Percentiles rank a stretch among this genome's conserved stretches.
Evolutionary conservation across 83 land plant species (phyloP).

Genomic region (Larix sibirica): DNA sequence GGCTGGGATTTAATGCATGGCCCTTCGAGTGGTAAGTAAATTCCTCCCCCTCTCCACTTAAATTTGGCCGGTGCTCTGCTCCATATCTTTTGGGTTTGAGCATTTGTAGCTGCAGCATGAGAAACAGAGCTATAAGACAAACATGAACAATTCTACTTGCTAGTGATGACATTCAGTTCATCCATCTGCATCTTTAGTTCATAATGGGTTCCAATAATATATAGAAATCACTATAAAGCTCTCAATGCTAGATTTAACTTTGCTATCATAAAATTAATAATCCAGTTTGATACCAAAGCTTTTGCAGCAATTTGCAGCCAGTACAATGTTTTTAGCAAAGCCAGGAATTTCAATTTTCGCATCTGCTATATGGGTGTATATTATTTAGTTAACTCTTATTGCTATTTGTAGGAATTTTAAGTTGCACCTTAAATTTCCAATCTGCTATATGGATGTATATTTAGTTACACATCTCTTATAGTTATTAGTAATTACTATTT

Average conservation of each 20-base stretch:
- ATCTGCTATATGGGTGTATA: no score
- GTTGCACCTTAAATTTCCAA: no score
- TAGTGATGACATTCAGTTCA: neutral
- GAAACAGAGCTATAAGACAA: neutral
- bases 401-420: no score
- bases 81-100: slow-evolving; percentile 87
- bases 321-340: no score
- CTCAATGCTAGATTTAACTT: neutral
- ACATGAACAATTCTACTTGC: neutral
- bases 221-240: neutral
- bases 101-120: slow-evolving; percentile 66
- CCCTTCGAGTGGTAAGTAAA: slow-evolving; percentile 93
- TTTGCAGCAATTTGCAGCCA: no score
- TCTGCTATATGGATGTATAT: no score
- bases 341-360: no score
- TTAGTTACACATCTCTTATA: no score
- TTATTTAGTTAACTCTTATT: no score
- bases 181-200: neutral
- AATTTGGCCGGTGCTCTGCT: slow-evolving; percentile 71
- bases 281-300: no score
- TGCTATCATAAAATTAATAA: no score
- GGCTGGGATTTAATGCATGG: slow-evolving; percentile 84
- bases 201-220: neutral
- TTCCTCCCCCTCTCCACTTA: slow-evolving; percentile 83
- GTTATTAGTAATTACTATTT: no score